Base-by-base conservation (phyloP, 1,139 yeast genomes). In the Saccharomyces hybrid region DNA sequence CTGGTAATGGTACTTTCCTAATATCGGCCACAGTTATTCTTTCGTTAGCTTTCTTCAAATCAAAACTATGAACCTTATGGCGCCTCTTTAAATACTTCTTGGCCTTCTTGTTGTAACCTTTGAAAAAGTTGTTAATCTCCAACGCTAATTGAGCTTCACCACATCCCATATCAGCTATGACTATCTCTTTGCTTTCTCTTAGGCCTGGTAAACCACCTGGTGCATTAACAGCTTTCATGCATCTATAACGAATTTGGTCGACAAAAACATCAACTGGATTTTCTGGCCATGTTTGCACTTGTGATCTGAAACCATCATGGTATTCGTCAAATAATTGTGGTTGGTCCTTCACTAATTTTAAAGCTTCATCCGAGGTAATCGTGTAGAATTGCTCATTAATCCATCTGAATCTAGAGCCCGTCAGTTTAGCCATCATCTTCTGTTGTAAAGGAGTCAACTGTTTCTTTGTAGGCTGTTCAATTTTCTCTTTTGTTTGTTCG, bases 121-220 rank as follows among this genome's bases (percentile, higher is more conserved):
- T 68, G 53, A 79, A 75, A 61, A 81, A 80, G 21, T 78, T 76
- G 49, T 75, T 73, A 46, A 89, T 78, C 60, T 88, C 87, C 42
- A 78, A 71, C 1, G 97, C 84, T 49, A 93, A 76, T 65, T 86
- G 87, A 0, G 98, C 98, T 71, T 93, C 99, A 52, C 99, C 99
- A 71, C 99, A 93, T 11, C 99, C 99, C 97, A 93, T 90, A 73
- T 93, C 99, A 0, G 98, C 97, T 54, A 93, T 79, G 1, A 86
- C 89, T 42, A 90, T 84, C 47, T 73, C 73, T 58, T 75, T 76
- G 14, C 69, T 69, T 53, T 75, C 74, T 56, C 77, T 78, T 49
- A 79, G 68, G 16, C 93, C 93, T 1, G 97, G 97, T 56, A 91
- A 76, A 2, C 97, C 98, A 60, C 98, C 98, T 1, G 98, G 97